phyloP scores from a whole-genome alignment of 306 rosid species.

The Sicyos edulis region DNA sequence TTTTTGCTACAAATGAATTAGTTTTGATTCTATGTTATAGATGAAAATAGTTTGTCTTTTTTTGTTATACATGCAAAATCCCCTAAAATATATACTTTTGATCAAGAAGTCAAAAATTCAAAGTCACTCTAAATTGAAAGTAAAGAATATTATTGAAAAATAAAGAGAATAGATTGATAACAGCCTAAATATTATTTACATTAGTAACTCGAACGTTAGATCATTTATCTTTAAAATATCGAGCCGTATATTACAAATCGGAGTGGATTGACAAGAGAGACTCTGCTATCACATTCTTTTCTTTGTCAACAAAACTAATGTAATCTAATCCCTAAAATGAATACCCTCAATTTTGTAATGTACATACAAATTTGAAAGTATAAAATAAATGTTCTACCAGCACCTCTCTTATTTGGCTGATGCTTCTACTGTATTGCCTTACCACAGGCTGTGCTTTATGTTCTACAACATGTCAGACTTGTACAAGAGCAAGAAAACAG shows the following conservation, averaged over 20 bases:
- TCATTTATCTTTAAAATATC: neutral
- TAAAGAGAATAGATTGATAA: neutral
- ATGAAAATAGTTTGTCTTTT: too few relatives aligned
- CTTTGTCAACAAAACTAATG: conserved; percentile 23
- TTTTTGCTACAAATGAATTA: too few relatives aligned
- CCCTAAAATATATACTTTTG: too few relatives aligned
- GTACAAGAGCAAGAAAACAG: conserved; percentile 12
- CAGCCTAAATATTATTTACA: neutral
- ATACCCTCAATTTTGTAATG: conserved; percentile 29
- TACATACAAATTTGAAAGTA: conserved; percentile 14
- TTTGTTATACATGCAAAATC: too few relatives aligned
- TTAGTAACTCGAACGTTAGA: neutral
- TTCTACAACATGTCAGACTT: neutral
- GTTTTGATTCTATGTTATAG: too few relatives aligned
- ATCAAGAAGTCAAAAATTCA: too few relatives aligned
- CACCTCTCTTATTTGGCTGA: conserved; percentile 11
- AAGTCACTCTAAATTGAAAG: neutral
- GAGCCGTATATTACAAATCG: neutral
- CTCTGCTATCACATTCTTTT: conserved; percentile 8
- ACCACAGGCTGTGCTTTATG: neutral
- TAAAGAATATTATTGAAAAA: neutral
- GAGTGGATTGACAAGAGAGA: neutral
- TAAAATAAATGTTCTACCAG: conserved; percentile 13
- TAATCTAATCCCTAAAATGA: conserved; percentile 29
- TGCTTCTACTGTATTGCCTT: neutral